A percentile compares a stretch with the other conserved stretches of the same genome.
phyloP scores from a whole-genome alignment of 2,329 filamentous ascomycete genomes.

The Colletotrichum sp. region DNA sequence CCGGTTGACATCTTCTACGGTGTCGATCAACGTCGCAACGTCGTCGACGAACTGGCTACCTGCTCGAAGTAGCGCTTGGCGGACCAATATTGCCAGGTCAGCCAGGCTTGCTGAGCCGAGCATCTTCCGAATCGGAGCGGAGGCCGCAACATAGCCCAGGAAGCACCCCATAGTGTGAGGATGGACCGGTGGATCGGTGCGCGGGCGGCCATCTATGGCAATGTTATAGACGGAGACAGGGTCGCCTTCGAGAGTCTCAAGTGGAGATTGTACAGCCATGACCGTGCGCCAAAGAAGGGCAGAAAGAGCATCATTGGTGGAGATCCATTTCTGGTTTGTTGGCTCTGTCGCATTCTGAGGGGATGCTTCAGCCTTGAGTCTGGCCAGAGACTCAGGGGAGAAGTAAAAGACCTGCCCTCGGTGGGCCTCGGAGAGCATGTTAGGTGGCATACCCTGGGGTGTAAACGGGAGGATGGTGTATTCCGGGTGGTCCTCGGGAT shows the following conservation, averaged over 20 bases:
- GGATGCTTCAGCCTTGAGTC: background rate
- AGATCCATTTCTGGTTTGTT: background rate
- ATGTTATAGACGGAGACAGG: background rate
- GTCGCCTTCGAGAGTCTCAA: conserved; percentile 3
- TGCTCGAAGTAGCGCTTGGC: background rate
- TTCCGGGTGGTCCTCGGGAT: background rate
- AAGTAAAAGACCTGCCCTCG: conserved; percentile 2
- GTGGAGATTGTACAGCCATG: conserved; percentile 1
- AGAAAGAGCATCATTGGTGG: conserved; percentile 1
- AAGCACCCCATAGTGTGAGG: conserved; percentile 1
- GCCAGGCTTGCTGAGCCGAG: background rate
- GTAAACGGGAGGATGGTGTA: conserved; percentile 7
- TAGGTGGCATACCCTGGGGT: background rate
- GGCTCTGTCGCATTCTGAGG: background rate
- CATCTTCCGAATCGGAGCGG: background rate
- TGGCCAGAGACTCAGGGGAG: background rate
- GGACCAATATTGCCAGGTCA: background rate
- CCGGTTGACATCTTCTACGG: background rate
- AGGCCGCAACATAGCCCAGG: background rate
- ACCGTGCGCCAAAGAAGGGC: conserved; percentile 10
- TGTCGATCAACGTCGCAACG: background rate
- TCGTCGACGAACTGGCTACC: background rate
- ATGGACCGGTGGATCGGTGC: conserved; percentile 1
- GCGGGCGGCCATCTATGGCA: background rate
- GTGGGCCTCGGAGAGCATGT: background rate